These are phyloP conservation scores for Starmerella roubikii DNA, from an alignment of 805 yeast species.

Conservation along the genomic window DNA sequence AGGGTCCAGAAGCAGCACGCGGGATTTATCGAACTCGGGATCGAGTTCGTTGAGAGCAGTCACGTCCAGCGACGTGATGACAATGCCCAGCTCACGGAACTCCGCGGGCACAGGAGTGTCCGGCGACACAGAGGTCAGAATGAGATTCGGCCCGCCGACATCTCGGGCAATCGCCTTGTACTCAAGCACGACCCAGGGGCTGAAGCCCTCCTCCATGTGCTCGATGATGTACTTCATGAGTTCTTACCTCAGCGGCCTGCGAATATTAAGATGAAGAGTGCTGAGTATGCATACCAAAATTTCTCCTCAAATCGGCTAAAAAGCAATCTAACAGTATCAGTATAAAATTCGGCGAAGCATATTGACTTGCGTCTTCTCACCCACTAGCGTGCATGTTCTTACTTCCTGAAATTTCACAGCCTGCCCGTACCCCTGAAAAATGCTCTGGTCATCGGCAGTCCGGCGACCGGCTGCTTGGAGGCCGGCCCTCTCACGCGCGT, in stretches of 20 bases:
- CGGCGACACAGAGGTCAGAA: conserved; percentile 62
- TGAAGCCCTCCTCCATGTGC: conserved; percentile 95
- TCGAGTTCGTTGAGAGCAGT: conserved; percentile 28
- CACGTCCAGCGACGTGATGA: conserved; percentile 54
- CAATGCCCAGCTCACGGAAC: conserved; percentile 26
- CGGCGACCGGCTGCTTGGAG: background rate
- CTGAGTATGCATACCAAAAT: too few relatives aligned
- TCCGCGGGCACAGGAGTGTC: conserved; percentile 55
- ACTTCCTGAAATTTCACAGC: background rate
- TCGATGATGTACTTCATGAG: conserved; percentile 75
- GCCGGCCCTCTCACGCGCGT: background rate
- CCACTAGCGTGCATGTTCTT: too few relatives aligned
- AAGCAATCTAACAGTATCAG: too few relatives aligned
- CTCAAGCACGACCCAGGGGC: conserved; percentile 89
- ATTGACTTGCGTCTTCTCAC: too few relatives aligned
- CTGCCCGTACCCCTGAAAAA: background rate
- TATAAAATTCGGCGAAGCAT: too few relatives aligned
- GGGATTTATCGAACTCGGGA: conserved; percentile 30
- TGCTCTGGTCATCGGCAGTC: conserved; percentile 1
- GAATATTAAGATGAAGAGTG: too few relatives aligned
- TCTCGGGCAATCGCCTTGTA: conserved; percentile 72
- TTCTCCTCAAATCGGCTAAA: too few relatives aligned
- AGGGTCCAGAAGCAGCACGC: conserved; percentile 81
- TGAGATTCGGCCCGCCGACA: conserved; percentile 62
- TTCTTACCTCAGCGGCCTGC: too few relatives aligned